Base-by-base conservation (phyloP, 352 stramenopile genomes). In the Globisporangium nunn region DNA sequence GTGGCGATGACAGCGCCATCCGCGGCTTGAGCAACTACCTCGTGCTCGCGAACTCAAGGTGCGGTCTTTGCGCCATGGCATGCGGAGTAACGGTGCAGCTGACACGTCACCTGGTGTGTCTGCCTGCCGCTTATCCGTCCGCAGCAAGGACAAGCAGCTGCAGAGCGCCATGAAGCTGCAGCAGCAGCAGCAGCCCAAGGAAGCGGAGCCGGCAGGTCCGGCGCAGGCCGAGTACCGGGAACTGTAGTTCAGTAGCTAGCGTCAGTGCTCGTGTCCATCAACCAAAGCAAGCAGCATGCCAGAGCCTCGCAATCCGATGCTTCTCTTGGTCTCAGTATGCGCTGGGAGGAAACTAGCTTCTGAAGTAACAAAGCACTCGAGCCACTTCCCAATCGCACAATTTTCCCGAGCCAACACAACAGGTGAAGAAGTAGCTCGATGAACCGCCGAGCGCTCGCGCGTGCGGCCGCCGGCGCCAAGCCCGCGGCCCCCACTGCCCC, bases 1-100 rank as follows among this genome's bases (percentile, higher is more conserved):
- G 56, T 29, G 6, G 40, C 11, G n/a, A 54, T 30, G 15, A 17
- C 52, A 93, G 83, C 57, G 84, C 84, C 28, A 68, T 94, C 31
- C 81, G 84, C 53, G 84, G 84, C 45, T 62, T 94, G 46, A 94
- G 84, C 62, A 94, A 94, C 77, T 94, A 94, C 66, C 63, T 94
- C 41, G 74, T 94, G 63, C 70, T 94, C 69, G 84, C 84, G 52
- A 94, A 94, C 63, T 88, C 84, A 41, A 92, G 74, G 76, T 87
- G n/a, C 62, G 68, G 61, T 37, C 23, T 48, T 23, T 17, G 43
- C 43, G 6, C 6, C 14, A 5, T 6, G 43, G 23, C 23, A 23
- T 45, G 17, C 28, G 15, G 14, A 14, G 47, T 23, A 11, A 23
- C 35, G 1, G 6, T 49, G 40, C 30, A 43, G 18, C 52, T 46